These are phyloP conservation scores for Dothidotthia symphoricarpi DNA, from an alignment of 2,329 filamentous ascomycete genomes.

Conservation along the genomic window DNA sequence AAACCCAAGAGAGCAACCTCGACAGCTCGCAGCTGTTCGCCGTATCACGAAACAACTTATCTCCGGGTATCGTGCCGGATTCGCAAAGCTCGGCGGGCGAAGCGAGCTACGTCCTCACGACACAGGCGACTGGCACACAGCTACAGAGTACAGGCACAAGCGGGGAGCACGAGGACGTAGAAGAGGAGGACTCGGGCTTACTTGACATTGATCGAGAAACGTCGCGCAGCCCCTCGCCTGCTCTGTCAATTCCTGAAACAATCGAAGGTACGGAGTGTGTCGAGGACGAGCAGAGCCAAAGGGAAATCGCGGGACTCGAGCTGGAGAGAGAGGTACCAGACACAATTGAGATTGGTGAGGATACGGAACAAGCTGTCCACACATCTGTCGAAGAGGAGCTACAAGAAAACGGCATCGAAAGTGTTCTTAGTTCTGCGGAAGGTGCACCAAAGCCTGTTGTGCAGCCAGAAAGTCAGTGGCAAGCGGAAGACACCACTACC, in stretches of 20 bases:
- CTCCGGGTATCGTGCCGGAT: constrained; percentile 26
- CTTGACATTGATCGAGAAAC: constrained; percentile 13
- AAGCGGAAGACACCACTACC: too few relatives aligned
- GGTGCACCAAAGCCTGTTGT: too few relatives aligned
- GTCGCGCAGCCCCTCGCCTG: constrained; percentile 14
- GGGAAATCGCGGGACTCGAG: neutral
- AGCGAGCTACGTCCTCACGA: constrained; percentile 23
- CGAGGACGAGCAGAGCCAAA: too few relatives aligned
- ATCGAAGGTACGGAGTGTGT: constrained; percentile 4
- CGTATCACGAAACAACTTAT: constrained; percentile 9
- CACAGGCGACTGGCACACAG: constrained; percentile 19
- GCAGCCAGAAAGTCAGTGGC: too few relatives aligned
- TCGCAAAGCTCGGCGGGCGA: constrained; percentile 27
- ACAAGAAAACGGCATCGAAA: too few relatives aligned
- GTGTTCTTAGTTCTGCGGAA: too few relatives aligned
- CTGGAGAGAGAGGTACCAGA: neutral
- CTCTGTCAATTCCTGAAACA: constrained; percentile 30
- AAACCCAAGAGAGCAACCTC: constrained; percentile 11
- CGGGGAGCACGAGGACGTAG: constrained; percentile 6
- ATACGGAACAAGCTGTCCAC: too few relatives aligned
- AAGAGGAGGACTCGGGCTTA: constrained; percentile 13
- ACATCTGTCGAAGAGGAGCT: too few relatives aligned
- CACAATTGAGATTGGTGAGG: too few relatives aligned
- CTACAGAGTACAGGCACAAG: constrained; percentile 4
- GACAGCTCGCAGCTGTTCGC: constrained; percentile 20